Evolutionary conservation across 176 grass and related monocot species (phyloP).

Genomic region (Canna indica): DNA sequence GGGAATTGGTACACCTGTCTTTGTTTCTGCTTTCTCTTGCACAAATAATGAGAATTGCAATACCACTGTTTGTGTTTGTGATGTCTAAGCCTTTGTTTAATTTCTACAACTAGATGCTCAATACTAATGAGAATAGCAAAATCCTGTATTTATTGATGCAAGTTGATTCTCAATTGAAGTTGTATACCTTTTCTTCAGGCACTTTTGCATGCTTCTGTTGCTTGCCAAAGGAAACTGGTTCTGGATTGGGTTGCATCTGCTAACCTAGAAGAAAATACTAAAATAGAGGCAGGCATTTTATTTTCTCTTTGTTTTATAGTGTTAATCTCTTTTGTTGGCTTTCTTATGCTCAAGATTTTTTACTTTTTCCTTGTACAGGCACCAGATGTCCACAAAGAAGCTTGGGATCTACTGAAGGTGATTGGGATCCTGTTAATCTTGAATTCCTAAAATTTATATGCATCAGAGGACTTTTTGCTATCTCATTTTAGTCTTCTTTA

Average conservation of each 20-base stretch:
- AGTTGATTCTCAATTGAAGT: no score
- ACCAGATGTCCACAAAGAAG: slow-evolving; percentile 58
- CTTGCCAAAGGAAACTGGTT: slow-evolving; percentile 33
- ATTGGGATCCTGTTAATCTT: background rate
- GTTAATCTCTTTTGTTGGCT: background rate
- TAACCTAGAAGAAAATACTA: slow-evolving; percentile 39
- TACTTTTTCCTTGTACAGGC: slow-evolving; percentile 30
- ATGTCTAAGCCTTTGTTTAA: no score
- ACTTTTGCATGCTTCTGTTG: slow-evolving; percentile 43
- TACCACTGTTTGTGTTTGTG: no score
- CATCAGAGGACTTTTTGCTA: slow-evolving; percentile 9
- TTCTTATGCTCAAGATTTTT: slow-evolving; percentile 9
- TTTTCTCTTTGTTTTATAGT: background rate
- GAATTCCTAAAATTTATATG: background rate
- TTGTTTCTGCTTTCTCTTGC: no score
- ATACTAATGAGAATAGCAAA: no score
- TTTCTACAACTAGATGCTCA: no score
- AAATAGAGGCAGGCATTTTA: slow-evolving; percentile 46
- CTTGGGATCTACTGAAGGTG: slow-evolving; percentile 87
- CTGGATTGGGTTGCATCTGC: slow-evolving; percentile 37
- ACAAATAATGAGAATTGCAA: no score
- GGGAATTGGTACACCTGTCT: no score
- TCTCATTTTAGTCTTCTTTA: background rate
- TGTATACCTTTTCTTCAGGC: slow-evolving; percentile 18
- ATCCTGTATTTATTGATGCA: no score